Percentiles rank a stretch among this genome's conserved stretches.
These are phyloP conservation scores for Rehmannia glutinosa DNA, from an alignment of 257 asterid species.

Conservation along the genomic window DNA sequence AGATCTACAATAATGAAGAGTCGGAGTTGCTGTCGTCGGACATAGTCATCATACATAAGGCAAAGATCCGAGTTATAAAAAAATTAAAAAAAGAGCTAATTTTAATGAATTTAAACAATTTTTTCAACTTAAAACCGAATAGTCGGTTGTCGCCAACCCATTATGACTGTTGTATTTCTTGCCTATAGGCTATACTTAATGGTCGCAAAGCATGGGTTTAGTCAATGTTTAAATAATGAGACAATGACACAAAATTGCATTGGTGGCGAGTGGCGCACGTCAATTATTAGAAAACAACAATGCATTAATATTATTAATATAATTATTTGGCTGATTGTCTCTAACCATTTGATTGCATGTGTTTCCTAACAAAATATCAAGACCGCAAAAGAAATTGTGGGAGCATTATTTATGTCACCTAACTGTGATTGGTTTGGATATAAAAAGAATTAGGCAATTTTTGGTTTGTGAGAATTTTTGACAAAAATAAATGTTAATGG, in stretches of 20 bases:
- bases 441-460: too few relatives aligned
- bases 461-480: too few relatives aligned
- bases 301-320: background rate
- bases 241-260: conserved; percentile 2
- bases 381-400: too few relatives aligned
- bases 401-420: too few relatives aligned
- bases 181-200: background rate
- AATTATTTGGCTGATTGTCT: background rate
- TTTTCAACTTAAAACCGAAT: conserved; percentile 3
- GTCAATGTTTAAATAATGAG: background rate
- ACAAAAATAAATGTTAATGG: too few relatives aligned
- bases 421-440: too few relatives aligned
- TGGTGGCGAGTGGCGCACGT: background rate
- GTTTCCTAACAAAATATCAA: too few relatives aligned
- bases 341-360: background rate
- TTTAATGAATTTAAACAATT: background rate
- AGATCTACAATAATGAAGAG: too few relatives aligned
- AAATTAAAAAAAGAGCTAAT: background rate
- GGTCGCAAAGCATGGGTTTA: background rate
- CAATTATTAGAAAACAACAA: background rate
- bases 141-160: conserved; percentile 17
- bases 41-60: too few relatives aligned
- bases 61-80: too few relatives aligned
- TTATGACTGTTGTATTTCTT: background rate
- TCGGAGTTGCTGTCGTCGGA: too few relatives aligned